Base-by-base conservation (phyloP, 2,329 filamentous ascomycete genomes). In the Sporothrix humicola region DNA sequence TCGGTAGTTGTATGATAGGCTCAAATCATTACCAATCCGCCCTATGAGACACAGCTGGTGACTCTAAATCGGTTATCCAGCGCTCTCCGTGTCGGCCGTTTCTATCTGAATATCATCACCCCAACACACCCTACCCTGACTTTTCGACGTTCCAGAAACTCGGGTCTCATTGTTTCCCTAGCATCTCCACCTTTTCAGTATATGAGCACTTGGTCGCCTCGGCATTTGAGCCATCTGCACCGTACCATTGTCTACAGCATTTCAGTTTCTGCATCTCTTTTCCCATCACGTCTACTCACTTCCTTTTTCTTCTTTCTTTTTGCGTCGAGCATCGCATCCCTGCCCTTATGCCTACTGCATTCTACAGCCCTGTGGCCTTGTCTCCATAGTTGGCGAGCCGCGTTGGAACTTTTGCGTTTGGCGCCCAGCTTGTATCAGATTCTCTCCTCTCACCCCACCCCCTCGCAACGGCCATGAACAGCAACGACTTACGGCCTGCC, bases 311-410 rank as follows among this genome's bases (percentile, higher is more conserved):
- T 10, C 7, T 46, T 10, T 10, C 48, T 13, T 42, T 52, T 3
- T n/a, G 44, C 46, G 12, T 42, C 66, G 6, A 56, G 23, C 66
- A 10, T 56, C 46, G 48, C 50, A 42, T 31, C n/a, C 31, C 66
- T 23, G 50, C n/a, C 50, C 66, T 23, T 56, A 54, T 69, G 48
- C 26, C 56, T 69, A 37, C 46, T 44, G 26, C 48, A 44, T n/a
- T 44, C 66, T 50, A 42, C 65, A 68, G 65, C 50, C 10, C 31
- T 23, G 50, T 54, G 50, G 66, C 48, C 50, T 44, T 42, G 50
- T 56, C 50, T 56, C 66, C 66, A 46, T 56, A 56, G 31, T 69
- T 69, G 66, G 66, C 31, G 26, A n/a, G 50, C 50, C 50, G 46
- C 23, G 46, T 52, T 54, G n/a, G 44, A 31, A 50, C 20, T 37